phyloP scores from a whole-genome alignment of 1,284 basidiomycete genomes.

The Cryptococcus jaspeensis region DNA sequence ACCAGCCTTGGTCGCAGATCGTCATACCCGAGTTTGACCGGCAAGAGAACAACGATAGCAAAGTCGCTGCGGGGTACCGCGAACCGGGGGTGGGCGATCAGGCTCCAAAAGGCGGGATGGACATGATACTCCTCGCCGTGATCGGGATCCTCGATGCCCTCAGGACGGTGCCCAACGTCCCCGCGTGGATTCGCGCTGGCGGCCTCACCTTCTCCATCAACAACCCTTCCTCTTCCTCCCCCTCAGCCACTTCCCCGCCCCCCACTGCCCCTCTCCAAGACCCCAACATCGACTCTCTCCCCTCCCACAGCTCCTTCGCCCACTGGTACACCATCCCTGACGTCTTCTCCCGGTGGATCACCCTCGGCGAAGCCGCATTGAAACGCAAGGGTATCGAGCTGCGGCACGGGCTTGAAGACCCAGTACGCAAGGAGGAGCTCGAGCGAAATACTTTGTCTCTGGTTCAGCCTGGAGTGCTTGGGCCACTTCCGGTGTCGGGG shows the following conservation, averaged over 20 bases:
- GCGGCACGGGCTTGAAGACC: slow-evolving; percentile 22
- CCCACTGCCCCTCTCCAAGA: not conserved
- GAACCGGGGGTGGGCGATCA: no score
- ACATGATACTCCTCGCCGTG: slow-evolving; percentile 42
- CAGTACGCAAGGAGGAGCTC: no score
- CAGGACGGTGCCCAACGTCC: slow-evolving; percentile 36
- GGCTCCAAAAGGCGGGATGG: slow-evolving; percentile 19
- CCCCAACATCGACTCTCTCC: slow-evolving; percentile 26
- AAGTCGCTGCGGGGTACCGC: not conserved
- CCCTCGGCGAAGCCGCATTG: slow-evolving; percentile 31
- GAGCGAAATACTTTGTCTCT: no score
- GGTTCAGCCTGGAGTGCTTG: no score
- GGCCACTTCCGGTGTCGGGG: no score
- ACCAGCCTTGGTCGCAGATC: slow-evolving; percentile 50
- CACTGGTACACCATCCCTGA: slow-evolving; percentile 36
- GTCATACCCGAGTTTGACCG: slow-evolving; percentile 46
- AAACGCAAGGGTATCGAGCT: slow-evolving; percentile 33
- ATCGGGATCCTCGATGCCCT: slow-evolving; percentile 48
- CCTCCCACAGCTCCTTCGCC: slow-evolving; percentile 27
- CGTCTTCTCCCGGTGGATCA: slow-evolving; percentile 29
- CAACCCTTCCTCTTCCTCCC: not conserved
- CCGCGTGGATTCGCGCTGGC: slow-evolving; percentile 45
- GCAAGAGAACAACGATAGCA: slow-evolving; percentile 18
- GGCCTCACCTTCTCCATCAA: slow-evolving; percentile 21
- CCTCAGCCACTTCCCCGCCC: no score